phyloP scores from a whole-genome alignment of 2,329 filamentous ascomycete species.

The Colletotrichum kahawae region DNA sequence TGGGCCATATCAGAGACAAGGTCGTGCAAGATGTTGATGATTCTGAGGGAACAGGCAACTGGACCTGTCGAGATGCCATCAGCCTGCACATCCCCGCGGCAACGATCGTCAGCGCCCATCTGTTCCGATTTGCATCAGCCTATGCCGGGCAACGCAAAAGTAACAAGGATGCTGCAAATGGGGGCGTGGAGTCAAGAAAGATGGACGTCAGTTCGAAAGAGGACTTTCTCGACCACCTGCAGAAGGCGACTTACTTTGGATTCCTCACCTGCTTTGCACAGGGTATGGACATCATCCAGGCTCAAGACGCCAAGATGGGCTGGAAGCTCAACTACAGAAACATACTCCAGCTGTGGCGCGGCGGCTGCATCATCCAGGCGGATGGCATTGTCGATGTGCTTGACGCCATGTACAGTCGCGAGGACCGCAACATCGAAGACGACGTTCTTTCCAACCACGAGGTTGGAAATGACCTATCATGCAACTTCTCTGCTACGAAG shows the following conservation, averaged over 20 bases:
- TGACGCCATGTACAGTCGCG: constrained; percentile 43
- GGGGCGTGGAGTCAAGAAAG: constrained; percentile 51
- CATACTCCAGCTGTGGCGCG: constrained; percentile 68
- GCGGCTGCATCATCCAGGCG: constrained; percentile 73
- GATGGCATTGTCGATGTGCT: constrained; percentile 69
- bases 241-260: constrained; percentile 64
- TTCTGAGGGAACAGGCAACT: constrained; percentile 71
- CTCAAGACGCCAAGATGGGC: constrained; percentile 59
- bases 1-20: constrained; percentile 70
- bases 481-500: constrained; percentile 56
- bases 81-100: constrained; percentile 66
- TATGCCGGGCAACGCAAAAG: constrained; percentile 57
- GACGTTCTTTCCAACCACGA: constrained; percentile 37
- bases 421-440: constrained; percentile 46
- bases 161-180: background rate
- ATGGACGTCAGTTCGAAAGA: constrained; percentile 39
- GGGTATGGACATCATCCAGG: constrained; percentile 68
- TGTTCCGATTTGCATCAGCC: constrained; percentile 67
- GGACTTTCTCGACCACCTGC: constrained; percentile 60
- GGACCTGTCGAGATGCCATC: constrained; percentile 68
- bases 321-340: constrained; percentile 62
- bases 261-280: constrained; percentile 69
- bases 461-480: constrained; percentile 58
- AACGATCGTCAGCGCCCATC: constrained; percentile 67
- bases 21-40: constrained; percentile 73